Evolutionary conservation across 805 yeast species (phyloP), one percentile per base, ranked within the genome.

Genomic region (Nakazawaea pomicola): DNA sequence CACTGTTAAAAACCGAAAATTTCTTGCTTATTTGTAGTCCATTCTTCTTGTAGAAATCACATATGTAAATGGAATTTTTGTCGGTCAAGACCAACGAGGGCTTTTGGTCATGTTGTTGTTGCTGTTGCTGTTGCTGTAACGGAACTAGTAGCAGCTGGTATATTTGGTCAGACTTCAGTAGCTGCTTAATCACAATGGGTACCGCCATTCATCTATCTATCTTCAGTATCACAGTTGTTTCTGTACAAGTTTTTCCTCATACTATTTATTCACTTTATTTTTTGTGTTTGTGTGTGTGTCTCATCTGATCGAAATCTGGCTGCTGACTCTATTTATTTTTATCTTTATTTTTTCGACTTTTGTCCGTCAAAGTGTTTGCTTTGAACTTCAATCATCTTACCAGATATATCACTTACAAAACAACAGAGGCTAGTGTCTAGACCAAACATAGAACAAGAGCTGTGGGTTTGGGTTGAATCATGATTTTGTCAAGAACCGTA

Each of bases 101-200:
- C n/a, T 29, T 15, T n/a, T n/a, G n/a, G n/a, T n/a, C n/a, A n/a
- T n/a, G n/a, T n/a, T n/a, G n/a, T n/a, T n/a, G n/a, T n/a, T n/a
- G n/a, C n/a, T n/a, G n/a, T n/a, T n/a, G n/a, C 15, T 29, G 15
- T 11, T 14, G 14, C 9, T 15, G 17, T 11, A 15, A 9, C 9
- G 30, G 30, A 7, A 27, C 38, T 19, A 35, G 18, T 7, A 28
- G 16, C 38, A 35, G 38, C 4, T 35, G 31, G 17, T 11, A 25
- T 7, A 35, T 28, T 17, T 35, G 38, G 16, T 35, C 38, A 27
- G 38, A 27, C 17, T 35, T 27, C 4, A 16, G 7, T 6, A 35
- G 14, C 23, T 27, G 31, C 15, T 17, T 15, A 10, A 35, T n/a
- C 6, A 35, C 12, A 14, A 35, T n/a, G n/a, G 33, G 11, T 8